Percentiles rank a stretch among this genome's conserved stretches.
phyloP scores from a whole-genome alignment of 2,329 filamentous ascomycete species.

The Diplodia intermedia region DNA sequence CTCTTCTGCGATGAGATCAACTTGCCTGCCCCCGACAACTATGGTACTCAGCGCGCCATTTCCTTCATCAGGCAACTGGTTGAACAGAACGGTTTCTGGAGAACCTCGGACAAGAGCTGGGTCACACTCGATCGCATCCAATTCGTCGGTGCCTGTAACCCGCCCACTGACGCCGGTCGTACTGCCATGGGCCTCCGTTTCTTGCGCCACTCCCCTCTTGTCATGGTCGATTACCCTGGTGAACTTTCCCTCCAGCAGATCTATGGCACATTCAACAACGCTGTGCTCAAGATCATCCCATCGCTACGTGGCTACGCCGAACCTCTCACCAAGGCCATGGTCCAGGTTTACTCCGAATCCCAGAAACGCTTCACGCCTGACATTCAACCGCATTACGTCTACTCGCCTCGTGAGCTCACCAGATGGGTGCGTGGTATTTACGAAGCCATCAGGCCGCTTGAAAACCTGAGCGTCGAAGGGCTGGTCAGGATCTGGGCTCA shows the following conservation, averaged over 20 bases:
- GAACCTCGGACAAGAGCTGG: conserved; percentile 96
- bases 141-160: conserved; percentile 98
- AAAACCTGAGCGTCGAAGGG: conserved; percentile 86
- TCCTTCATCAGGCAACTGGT: conserved; percentile 97
- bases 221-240: conserved; percentile 99
- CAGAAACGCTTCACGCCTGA: conserved; percentile 93
- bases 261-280: conserved; percentile 97
- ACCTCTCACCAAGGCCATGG: conserved; percentile 94
- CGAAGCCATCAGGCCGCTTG: conserved; percentile 91
- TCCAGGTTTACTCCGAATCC: conserved; percentile 92
- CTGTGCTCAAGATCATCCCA: conserved; percentile 95
- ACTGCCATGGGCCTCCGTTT: conserved; percentile 93
- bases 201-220: conserved; percentile 93
- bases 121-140: conserved; percentile 97
- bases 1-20: conserved; percentile 99
- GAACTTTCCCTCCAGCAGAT: conserved; percentile 95
- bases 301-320: conserved; percentile 94
- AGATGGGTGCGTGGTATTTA: conserved; percentile 98
- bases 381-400: conserved; percentile 98
- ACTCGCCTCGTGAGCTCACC: conserved; percentile 97
- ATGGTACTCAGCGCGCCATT: conserved; percentile 95
- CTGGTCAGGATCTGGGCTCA: conserved; percentile 98
- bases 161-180: conserved; percentile 94
- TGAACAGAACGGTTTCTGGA: conserved; percentile 99
- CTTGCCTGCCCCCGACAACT: conserved; percentile 94